Base-by-base conservation (phyloP, 2,329 filamentous ascomycete species). In the Polychaeton citri region DNA sequence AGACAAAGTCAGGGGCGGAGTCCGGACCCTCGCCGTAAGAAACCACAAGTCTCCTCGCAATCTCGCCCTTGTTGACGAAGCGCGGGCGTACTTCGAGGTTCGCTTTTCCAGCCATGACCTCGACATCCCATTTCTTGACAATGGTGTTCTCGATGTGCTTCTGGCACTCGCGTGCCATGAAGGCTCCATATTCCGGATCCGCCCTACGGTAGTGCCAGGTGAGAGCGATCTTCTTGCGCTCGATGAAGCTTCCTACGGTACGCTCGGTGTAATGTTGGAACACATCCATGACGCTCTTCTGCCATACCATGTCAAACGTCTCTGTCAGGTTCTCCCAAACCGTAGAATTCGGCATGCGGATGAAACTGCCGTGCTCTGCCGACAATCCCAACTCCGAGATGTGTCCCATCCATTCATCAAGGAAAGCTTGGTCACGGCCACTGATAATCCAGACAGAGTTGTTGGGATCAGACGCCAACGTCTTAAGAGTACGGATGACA, bases 371-470 rank as follows among this genome's bases (percentile, higher is more conserved):
- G 54, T 98, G 90, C 63, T 98, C 90, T 1, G 90, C 90, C 49
- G 85, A 93, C 53, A 98, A 80, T n/a, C 90, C 90, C 9, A 98
- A 68, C 53, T 82, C 77, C 1, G 75, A 59, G 45, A 96, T 93
- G 60, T 93, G 81, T n/a, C 88, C 90, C 57, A 96, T 77, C 65
- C 88, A 87, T 46, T 92, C 79, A 46, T 81, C 76, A 40, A 98
- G 63, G 62, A 98, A 98, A 6, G 80, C 79, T 54, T 94, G 86
- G 51, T 96, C 88, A 44, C 90, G 78, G 8, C 90, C 90, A 36
- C 84, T 93, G 52, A 98, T 95, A 55, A 98, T 93, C 90, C 90
- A 98, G n/a, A 98, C 86, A 1, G 77, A 72, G 51, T 96, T 98
- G 38, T 69, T 69, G 12, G 80, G 75, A 53, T 96, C 85, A 0